These are phyloP conservation scores for Boletus vermiculosoides DNA, from an alignment of 768 basidiomycete species.

Conservation along the genomic window DNA sequence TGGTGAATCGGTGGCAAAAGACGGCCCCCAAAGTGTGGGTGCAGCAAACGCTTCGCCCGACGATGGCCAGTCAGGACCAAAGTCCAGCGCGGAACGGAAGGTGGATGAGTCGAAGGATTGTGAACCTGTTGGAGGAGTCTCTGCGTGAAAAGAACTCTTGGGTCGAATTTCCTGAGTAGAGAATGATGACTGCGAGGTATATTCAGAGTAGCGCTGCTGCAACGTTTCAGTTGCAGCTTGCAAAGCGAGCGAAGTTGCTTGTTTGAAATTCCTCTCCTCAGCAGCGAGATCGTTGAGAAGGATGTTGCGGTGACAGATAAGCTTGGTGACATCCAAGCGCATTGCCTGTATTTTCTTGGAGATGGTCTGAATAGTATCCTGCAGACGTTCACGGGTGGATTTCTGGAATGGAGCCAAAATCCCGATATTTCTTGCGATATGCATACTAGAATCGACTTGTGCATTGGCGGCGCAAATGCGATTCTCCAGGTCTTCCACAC, in stretches of 20 bases:
- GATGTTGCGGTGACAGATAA: slow-evolving; percentile 74
- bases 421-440: slow-evolving; percentile 76
- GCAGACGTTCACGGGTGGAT: slow-evolving; percentile 75
- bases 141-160: slow-evolving; percentile 15
- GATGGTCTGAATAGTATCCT: slow-evolving; percentile 55
- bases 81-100: slow-evolving; percentile 68
- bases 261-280: slow-evolving; percentile 64
- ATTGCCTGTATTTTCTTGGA: slow-evolving; percentile 64
- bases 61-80: slow-evolving; percentile 47
- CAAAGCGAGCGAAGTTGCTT: slow-evolving; percentile 68
- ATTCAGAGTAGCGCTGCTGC: slow-evolving; percentile 40
- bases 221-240: slow-evolving; percentile 69
- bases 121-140: slow-evolving; percentile 9
- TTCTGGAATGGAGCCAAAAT: slow-evolving; percentile 87
- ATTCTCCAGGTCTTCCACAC: slow-evolving; percentile 63
- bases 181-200: slow-evolving; percentile 33
- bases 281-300: slow-evolving; percentile 72
- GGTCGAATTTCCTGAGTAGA: slow-evolving; percentile 30
- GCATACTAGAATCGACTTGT: slow-evolving; percentile 66
- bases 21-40: slow-evolving; percentile 33
- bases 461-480: slow-evolving; percentile 52
- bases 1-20: slow-evolving; percentile 38
- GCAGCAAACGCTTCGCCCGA: slow-evolving; percentile 38
- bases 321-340: slow-evolving; percentile 70
- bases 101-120: slow-evolving; percentile 44